Base-by-base conservation (phyloP, 306 rosid species). In the Spatholobus suberectus region DNA sequence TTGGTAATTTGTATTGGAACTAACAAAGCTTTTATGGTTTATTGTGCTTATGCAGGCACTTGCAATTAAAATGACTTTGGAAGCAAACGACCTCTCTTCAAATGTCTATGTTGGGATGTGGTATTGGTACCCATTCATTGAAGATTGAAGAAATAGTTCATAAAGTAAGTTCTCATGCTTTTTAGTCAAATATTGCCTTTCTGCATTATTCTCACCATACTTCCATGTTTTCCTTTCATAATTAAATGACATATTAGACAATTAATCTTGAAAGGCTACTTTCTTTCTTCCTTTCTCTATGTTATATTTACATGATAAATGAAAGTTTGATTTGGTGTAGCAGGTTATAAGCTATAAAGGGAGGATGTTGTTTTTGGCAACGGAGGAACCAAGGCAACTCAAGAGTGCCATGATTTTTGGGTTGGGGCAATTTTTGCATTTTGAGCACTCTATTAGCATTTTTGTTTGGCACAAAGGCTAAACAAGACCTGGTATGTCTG, bases 61-160 rank as follows among this genome's bases (percentile, higher is more conserved):
- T 81, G 99, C 96, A 51, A 87, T 96, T 75, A 90, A 90, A 90
- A 77, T 34, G 85, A 96, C 98, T 81, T 87, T 96, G 93, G 87
- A 96, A 86, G 89, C 90, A 34, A 96, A 90, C 89, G 90, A 89
- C 79, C 58, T 91, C 82, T 81, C 95, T 61, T 91, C 90, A 75
- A 88, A 90, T 90, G 85, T 96, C 70, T 96, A 96, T 52, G 94
- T 96, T 23, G 99, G 97, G 70, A 96, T 96, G 98, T 89, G 99
- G 52, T 96, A 96, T 82, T 96, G 98, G 99, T 94, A 88, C 86
- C 99, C 99, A 20, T 96, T 96, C 89, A 96, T 98, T 3, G 99
- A n/a, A n/a, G n/a, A n/a, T n/a, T n/a, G n/a, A 96, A 89, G 98
- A 96, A 90, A 97, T 98, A 71, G 78, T 96, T 83, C 89, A 90